These are phyloP conservation scores for Salvia sclarea DNA, from an alignment of 305 asterid species.

Conservation along the genomic window DNA sequence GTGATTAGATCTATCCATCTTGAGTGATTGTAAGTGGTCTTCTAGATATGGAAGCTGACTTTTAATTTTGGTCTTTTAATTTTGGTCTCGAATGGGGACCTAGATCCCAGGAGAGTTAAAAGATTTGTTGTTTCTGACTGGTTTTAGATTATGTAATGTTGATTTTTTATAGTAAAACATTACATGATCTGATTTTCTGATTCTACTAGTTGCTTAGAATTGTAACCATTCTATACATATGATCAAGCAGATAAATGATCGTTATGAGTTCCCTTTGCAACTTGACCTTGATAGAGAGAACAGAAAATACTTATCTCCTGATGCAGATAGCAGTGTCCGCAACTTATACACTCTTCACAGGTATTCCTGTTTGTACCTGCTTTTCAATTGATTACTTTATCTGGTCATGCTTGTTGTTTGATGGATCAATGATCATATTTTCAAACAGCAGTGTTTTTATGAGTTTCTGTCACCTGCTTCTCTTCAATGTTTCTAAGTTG, in stretches of 20 bases:
- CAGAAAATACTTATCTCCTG: conserved; percentile 81
- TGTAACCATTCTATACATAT: not conserved
- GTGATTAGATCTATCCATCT: not conserved
- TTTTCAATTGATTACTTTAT: conserved; percentile 20
- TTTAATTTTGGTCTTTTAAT: not conserved
- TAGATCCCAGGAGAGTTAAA: conserved; percentile 1
- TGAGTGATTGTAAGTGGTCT: not conserved
- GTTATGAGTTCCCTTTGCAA: conserved; percentile 88
- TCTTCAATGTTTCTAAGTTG: conserved; percentile 15
- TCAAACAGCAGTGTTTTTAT: not conserved
- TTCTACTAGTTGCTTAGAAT: conserved; percentile 19
- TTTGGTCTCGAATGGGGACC: conserved; percentile 14
- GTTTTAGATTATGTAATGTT: conserved; percentile 7
- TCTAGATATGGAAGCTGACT: not conserved
- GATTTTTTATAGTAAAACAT: not conserved
- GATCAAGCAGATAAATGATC: conserved; percentile 73
- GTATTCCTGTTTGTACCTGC: conserved; percentile 37
- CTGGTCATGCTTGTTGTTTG: conserved; percentile 2
- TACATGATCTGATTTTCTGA: not conserved
- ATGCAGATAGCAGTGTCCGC: conserved; percentile 75
- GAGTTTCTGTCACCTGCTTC: conserved; percentile 19
- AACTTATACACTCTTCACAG: conserved; percentile 87
- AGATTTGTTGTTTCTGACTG: not conserved
- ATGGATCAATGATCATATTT: conserved; percentile 4
- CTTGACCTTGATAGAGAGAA: conserved; percentile 85